Base-by-base conservation (phyloP, 2,329 filamentous ascomycete genomes). In the Scytalidium lignicola region DNA sequence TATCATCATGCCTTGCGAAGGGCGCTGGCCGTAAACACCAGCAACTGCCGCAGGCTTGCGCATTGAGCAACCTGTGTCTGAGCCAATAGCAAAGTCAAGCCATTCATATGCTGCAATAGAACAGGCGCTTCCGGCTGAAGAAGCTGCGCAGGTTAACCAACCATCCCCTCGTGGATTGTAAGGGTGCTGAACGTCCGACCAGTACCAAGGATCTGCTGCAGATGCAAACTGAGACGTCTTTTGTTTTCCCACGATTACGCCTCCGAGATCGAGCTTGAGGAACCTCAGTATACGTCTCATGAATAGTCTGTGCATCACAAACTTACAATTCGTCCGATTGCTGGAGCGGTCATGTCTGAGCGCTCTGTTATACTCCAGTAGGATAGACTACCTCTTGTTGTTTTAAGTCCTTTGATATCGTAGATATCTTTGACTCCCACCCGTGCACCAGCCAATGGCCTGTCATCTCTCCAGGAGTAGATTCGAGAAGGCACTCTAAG, bases 381-480 rank as follows among this genome's bases (percentile, higher is more conserved):
- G 1, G 79, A 74, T 29, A 75, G 68, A 46, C 79, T 83, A 0
- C 80, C 82, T 22, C 76, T 68, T 1, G 71, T 72, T 0, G 79
- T 83, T 12, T 69, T 69, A 0, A 83, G 63, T 2, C 82, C 83
- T 19, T 72, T 68, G 32, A 84, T 62, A 52, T 80, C 70, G 58
- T 74, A 82, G 42, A 83, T 79, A 51, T 85, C 82, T 63, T 85
- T 86, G 45, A 85, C 71, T 0, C 74, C 81, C 1, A 85, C 64
- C 5, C 82, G 73, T 9, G 81, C 73, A 7, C 82, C 82, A 2
- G 78, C 75, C 0, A 85, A 68, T 1, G 80, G 81, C 58, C 77
- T 75, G 12, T 71, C 67, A 0, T 62, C 55, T 0, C 73, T 76
- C 28, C 68, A 70, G 2, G 68, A 71, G 65, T 82, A 82, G 0